phyloP scores from a whole-genome alignment of 225 moss, liverwort and hornwort genomes.

The Neckera pumila region DNA sequence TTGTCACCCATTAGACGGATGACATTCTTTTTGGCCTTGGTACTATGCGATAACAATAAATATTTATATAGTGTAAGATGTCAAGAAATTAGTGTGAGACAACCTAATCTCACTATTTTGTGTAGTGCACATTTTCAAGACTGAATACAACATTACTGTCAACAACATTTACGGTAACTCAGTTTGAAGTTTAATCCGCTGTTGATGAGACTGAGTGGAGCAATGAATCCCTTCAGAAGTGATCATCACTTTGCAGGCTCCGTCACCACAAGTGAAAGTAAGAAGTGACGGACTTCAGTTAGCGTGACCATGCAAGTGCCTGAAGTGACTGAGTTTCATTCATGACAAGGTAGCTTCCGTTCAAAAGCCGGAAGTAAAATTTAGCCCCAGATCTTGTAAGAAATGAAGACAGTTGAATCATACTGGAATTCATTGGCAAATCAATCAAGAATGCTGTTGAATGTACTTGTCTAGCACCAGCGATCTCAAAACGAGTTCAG shows the following conservation, averaged over 20 bases:
- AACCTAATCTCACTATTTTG: background rate
- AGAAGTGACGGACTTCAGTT: background rate
- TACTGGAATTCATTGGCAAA: background rate
- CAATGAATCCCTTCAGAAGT: background rate
- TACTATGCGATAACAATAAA: no score
- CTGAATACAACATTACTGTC: background rate
- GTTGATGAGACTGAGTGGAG: background rate
- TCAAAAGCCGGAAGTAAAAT: background rate
- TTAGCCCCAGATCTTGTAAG: background rate
- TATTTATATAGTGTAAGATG: background rate
- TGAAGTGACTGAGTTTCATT: background rate
- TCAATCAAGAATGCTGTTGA: background rate
- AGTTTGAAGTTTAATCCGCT: background rate
- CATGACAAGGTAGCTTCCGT: background rate
- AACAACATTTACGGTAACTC: background rate
- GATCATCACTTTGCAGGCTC: background rate
- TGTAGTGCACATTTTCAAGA: no score
- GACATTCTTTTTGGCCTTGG: no score
- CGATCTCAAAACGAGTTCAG: no score
- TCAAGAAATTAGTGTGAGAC: background rate
- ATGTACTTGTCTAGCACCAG: background rate
- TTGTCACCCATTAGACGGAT: no score
- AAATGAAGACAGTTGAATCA: background rate
- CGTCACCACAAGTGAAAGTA: background rate
- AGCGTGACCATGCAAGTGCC: background rate